Evolutionary conservation across 73 alveolate genomes (phyloP).

Genomic region (Tetrahymena thermophila): DNA sequence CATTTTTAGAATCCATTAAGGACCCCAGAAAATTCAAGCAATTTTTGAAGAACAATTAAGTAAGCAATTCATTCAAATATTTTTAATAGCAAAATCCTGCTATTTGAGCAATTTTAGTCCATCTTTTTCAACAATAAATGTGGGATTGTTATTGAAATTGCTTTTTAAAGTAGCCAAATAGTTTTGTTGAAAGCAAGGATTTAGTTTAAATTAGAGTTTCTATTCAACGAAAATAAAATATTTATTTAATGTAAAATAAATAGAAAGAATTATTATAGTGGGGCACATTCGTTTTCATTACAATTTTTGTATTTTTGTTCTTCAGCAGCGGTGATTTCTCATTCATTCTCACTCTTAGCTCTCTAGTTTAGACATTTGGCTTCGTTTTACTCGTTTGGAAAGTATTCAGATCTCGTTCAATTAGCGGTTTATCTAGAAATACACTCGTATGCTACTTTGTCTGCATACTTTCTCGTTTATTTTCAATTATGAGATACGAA

Average conservation of each 20-base stretch:
- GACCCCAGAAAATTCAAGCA: background rate
- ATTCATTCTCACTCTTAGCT: slow-evolving; percentile 30
- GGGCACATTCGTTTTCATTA: background rate
- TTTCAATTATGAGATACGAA: slow-evolving; percentile 41
- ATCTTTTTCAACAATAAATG: no score
- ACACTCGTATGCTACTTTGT: slow-evolving; percentile 51
- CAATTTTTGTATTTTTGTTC: slow-evolving; percentile 15
- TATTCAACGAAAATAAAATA: background rate
- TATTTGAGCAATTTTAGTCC: background rate
- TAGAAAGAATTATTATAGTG: slow-evolving; percentile 7
- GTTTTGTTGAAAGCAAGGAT: background rate
- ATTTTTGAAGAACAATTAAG: background rate
- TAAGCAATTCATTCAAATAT: background rate
- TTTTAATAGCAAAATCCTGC: background rate
- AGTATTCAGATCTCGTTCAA: background rate
- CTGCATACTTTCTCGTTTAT: slow-evolving; percentile 25
- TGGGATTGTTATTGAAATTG: background rate
- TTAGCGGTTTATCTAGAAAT: slow-evolving; percentile 47
- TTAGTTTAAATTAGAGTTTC: background rate
- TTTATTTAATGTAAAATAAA: background rate
- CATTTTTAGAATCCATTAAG: background rate
- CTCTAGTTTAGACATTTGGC: slow-evolving; percentile 26
- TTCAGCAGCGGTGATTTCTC: slow-evolving; percentile 32
- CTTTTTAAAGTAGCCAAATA: background rate
- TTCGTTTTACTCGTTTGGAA: slow-evolving; percentile 16